phyloP scores from a whole-genome alignment of 441 rosid species.

The Populus tomentosa region DNA sequence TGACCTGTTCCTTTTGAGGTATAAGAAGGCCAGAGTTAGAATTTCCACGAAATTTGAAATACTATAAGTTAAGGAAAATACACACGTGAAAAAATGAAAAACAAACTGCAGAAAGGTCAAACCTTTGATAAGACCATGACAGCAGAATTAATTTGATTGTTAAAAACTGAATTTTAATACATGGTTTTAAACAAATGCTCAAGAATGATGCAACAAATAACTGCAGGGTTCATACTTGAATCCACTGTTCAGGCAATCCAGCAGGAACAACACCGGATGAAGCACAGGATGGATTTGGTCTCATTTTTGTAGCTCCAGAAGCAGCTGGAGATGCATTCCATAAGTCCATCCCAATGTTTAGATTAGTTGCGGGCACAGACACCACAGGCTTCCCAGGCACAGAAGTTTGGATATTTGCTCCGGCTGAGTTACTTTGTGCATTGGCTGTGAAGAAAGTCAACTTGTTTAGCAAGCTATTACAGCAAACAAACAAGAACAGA shows the following conservation, averaged over 20 bases:
- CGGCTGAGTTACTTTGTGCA: constrained; percentile 51
- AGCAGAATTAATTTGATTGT: not conserved
- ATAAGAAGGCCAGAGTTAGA: not conserved
- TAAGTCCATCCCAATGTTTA: constrained; percentile 87
- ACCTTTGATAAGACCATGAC: not conserved
- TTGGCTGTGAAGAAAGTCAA: constrained; percentile 42
- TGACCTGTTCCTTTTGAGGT: not conserved
- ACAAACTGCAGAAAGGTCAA: not conserved
- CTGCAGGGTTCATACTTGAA: constrained; percentile 41
- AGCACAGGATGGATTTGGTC: constrained; percentile 34
- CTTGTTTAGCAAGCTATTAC: constrained; percentile 13
- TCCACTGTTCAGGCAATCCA: constrained; percentile 56
- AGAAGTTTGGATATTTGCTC: constrained; percentile 33
- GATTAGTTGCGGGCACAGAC: constrained; percentile 51
- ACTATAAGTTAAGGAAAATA: not conserved
- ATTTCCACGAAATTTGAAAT: not conserved
- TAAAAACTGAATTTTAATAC: not conserved
- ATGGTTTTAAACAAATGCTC: not conserved
- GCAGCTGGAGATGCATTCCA: constrained; percentile 62
- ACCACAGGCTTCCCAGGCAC: constrained; percentile 60
- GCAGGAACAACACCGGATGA: constrained; percentile 36
- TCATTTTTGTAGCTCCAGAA: constrained; percentile 46
- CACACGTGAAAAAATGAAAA: not conserved
- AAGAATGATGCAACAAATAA: not conserved
- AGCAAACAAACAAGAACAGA: not conserved